Base-by-base conservation (phyloP, 495 filamentous ascomycete genomes). In the Acidomyces sp. region DNA sequence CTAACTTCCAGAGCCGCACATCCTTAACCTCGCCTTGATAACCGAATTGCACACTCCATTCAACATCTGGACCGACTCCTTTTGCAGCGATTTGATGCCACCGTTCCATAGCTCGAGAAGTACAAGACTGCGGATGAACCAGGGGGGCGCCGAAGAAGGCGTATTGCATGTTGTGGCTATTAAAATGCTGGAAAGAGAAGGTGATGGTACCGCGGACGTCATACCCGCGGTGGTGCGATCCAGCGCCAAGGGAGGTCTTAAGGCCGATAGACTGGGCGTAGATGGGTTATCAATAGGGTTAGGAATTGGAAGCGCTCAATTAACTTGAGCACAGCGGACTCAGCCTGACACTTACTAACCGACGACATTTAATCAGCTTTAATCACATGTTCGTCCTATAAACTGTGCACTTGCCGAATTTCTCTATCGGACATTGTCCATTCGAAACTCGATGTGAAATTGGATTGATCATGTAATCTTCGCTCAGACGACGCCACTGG, bases 201-300 rank as follows among this genome's bases (percentile, higher is more conserved):
- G 15, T 30, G 3, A 46, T 22, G 7, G 43, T 46, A 3, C 43
- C 43, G n/a, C 26, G 34, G 24, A 40, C 25, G 17, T 46, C 43
- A 36, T 46, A 46, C 43, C 43, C 39, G 24, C 43, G 24, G 17
- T 39, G 43, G 6, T 4, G 12, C 4, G 24, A 20, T 24, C 43
- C 43, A n/a, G 35, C 10, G 24, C 35, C 25, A 19, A 46, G 35
- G 4, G 34, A 44, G 43, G 40, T 33, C 4, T 4, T 17, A 6
- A 40, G 10, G 12, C 35, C 36, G 35, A 46, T 18, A 19, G 12
- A 24, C 10, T 26, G 27, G 16, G 26, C 11, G 17, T 22, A 22
- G 19, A 43, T 13, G n/a, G n/a, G n/a, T n/a, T n/a, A n/a, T n/a
- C n/a, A n/a, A n/a, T n/a, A n/a, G n/a, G n/a, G n/a, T n/a, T n/a